Conservation (phyloP, 177 flowering plant species). For the Vitis hybrid region DNA sequence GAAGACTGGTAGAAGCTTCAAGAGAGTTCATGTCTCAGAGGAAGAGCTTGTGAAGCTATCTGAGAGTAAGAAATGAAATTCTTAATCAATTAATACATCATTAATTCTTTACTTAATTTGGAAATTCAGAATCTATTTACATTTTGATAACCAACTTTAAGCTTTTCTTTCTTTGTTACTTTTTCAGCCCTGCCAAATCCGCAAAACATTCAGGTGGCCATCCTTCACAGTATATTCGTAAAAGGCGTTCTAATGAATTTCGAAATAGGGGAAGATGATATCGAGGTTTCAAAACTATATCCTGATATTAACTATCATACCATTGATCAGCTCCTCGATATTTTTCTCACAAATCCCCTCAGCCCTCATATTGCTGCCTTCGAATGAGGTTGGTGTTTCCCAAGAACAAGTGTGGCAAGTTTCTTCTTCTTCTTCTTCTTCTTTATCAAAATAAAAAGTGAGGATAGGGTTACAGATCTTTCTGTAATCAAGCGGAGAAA, state of each 20-base stretch:
- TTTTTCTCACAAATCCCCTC: slow-evolving; percentile 12
- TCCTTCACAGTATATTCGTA: slow-evolving; percentile 18
- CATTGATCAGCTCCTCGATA: slow-evolving; percentile 14
- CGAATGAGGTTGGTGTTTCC: too few relatives aligned
- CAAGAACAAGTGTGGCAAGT: too few relatives aligned
- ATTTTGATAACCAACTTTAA: too few relatives aligned
- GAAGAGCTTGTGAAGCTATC: slow-evolving; percentile 40
- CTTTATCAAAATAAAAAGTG: too few relatives aligned
- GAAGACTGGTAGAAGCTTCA: slow-evolving; percentile 27
- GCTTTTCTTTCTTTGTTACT: background rate
- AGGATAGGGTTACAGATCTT: too few relatives aligned
- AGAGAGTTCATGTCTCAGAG: slow-evolving; percentile 30
- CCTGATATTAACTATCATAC: slow-evolving; percentile 18
- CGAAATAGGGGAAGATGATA: slow-evolving; percentile 14
- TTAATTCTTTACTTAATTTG: too few relatives aligned
- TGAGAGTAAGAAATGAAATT: slow-evolving; percentile 26
- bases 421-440: too few relatives aligned
- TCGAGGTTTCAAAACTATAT: slow-evolving; percentile 22
- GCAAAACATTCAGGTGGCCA: slow-evolving; percentile 7
- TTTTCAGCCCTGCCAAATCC: slow-evolving; percentile 18
- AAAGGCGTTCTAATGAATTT: slow-evolving; percentile 13
- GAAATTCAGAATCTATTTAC: too few relatives aligned
- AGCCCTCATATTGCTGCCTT: slow-evolving; percentile 3
- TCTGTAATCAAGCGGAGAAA: too few relatives aligned
- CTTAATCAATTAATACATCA: too few relatives aligned